Evolutionary conservation across 2,329 filamentous ascomycete species (phyloP), one percentile per base, ranked within the genome.

Genomic region (Fusarium camptoceras): DNA sequence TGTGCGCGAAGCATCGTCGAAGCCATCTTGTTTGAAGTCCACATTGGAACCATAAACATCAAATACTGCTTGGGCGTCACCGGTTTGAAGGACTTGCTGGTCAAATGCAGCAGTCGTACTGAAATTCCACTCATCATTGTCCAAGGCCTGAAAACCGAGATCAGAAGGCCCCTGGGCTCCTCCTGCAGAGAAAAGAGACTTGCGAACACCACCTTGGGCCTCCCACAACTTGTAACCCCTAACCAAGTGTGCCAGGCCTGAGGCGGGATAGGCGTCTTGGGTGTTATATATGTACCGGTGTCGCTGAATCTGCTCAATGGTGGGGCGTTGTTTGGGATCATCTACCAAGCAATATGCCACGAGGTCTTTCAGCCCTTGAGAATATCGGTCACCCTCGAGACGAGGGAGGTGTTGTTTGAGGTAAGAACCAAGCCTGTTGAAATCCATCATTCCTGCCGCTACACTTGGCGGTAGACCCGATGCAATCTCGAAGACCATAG

Each of bases 401-500:
- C 90, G 85, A 12, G 93, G 92, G 8, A 87, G 85, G 58, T 89
- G 85, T 31, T 86, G 83, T 73, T 88, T 87, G 41, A 91, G 80
- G 70, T 88, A 85, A 53, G 81, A 85, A 28, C 87, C 87, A 43
- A 87, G 84, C 71, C 86, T 83, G 11, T 84, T 81, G 53, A 80
- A 76, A 63, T 81, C 77, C 70, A 81, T 79, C 70, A 81, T 80
- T 65, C 83, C 87, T 48, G 88, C 84, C 44, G 83, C 83, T 43
- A 88, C 89, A 70, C 92, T 92, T 0, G 93, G 93, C 4, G 92
- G 92, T 20, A 90, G 82, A 2, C 93, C 93, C 6, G 91, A 93
- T 2, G 93, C 92, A 78, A 95, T 92, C 78, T 96, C 93, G 74
- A 89, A 94, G 3, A 94, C 85, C 78, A 94, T 92, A 66, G 92